These are phyloP conservation scores for Ascoidea tarda DNA, from an alignment of 805 yeast genomes.

Conservation along the genomic window DNA sequence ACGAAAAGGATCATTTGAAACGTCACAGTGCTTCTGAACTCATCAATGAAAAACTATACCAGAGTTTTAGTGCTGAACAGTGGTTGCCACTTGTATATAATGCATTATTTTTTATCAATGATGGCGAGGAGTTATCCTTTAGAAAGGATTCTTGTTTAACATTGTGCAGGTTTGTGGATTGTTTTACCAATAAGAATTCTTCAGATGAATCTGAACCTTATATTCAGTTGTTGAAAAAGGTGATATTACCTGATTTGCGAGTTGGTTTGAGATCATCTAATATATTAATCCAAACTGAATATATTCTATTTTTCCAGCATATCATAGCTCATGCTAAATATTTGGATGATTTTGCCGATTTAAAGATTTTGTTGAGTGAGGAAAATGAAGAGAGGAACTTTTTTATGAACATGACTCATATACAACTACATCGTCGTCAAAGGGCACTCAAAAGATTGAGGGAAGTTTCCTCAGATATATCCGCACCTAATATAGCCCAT, in stretches of 20 bases:
- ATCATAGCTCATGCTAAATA: slow-evolving; percentile 33
- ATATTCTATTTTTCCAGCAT: slow-evolving; percentile 49
- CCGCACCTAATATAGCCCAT: slow-evolving; percentile 53
- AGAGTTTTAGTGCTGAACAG: slow-evolving; percentile 31
- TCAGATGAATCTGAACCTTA: slow-evolving; percentile 18
- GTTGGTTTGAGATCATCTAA: slow-evolving; percentile 46
- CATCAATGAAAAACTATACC: slow-evolving; percentile 36
- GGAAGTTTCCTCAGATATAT: slow-evolving; percentile 29
- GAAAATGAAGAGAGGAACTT: slow-evolving; percentile 79
- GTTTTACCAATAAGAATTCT: slow-evolving; percentile 20
- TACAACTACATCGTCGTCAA: slow-evolving; percentile 77
- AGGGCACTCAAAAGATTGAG: slow-evolving; percentile 62
- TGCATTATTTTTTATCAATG: slow-evolving; percentile 57
- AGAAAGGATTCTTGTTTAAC: slow-evolving; percentile 63
- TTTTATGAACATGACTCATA: slow-evolving; percentile 63
- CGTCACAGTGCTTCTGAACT: slow-evolving; percentile 37
- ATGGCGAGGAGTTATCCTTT: slow-evolving; percentile 65
- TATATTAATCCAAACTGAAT: slow-evolving; percentile 48
- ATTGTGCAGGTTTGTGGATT: slow-evolving; percentile 52
- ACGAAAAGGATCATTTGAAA: slow-evolving; percentile 66
- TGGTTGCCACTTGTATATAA: slow-evolving; percentile 74
- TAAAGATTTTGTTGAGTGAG: slow-evolving; percentile 46
- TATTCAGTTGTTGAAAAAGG: slow-evolving; percentile 29
- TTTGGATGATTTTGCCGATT: slow-evolving; percentile 39
- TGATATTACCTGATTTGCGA: slow-evolving; percentile 51